Evolutionary conservation across 352 stramenopile genomes (phyloP), one percentile per base, ranked within the genome.

Genomic region (Thalassiosira livingstoniorum): DNA sequence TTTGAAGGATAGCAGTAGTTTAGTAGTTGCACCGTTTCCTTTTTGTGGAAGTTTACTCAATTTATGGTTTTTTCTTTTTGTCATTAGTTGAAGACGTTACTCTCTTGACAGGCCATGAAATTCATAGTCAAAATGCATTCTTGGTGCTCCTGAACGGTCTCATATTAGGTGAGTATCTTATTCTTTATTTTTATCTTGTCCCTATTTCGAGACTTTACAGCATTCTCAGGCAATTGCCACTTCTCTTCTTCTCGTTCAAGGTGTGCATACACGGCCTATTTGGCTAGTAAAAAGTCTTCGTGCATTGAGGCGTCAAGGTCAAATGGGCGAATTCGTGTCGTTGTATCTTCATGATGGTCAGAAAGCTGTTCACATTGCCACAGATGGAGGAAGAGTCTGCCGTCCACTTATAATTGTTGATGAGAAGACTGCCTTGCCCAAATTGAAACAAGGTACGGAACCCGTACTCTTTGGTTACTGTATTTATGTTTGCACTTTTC

Each of bases 131-230:
- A 82, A 34, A 85, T 55, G 97, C 96, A 35, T 99, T 98, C 87
- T 89, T 99, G 5, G 97, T 99, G 3, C 97, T 99, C 75, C 82
- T 99, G 27, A 99, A 99, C 92, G 98, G 98, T 89, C 91, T 98
- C 5, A 98, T 99, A 83, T 95, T 99, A 58, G n/a, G n/a, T n/a
- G n/a, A n/a, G n/a, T n/a, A n/a, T n/a, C n/a, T n/a, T n/a, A n/a
- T n/a, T n/a, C n/a, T n/a, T n/a, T n/a, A n/a, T n/a, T n/a, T n/a
- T n/a, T n/a, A n/a, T n/a, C n/a, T n/a, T n/a, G n/a, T n/a, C n/a
- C n/a, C n/a, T n/a, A n/a, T n/a, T n/a, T n/a, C n/a, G n/a, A n/a
- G n/a, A n/a, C n/a, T n/a, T n/a, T n/a, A n/a, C n/a, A n/a, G n/a
- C n/a, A n/a, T n/a, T n/a, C n/a, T n/a, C n/a, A n/a, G n/a, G n/a